Conservation (phyloP, 805 yeast species). For the Metschnikowia kofuensis region DNA sequence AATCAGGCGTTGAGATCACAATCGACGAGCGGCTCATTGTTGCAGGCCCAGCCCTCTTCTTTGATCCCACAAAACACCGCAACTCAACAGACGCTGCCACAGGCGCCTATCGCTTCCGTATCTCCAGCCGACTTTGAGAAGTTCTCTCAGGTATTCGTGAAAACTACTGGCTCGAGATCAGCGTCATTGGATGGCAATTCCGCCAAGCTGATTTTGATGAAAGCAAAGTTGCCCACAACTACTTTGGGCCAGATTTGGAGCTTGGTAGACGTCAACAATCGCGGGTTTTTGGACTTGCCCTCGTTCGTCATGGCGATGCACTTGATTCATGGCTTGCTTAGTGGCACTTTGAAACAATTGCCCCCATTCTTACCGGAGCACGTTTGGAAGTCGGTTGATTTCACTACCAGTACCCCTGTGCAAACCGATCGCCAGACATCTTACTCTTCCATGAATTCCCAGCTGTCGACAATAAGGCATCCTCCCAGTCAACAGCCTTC, state of each 20-base stretch:
- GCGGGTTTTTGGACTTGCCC: slow-evolving; percentile 68
- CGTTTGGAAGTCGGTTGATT: slow-evolving; percentile 36
- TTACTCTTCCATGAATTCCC: slow-evolving; percentile 31
- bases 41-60: slow-evolving; percentile 42
- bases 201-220: slow-evolving; percentile 83
- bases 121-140: slow-evolving; percentile 56
- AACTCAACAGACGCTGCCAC: slow-evolving; percentile 29
- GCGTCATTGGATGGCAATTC: slow-evolving; percentile 68
- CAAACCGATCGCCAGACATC: slow-evolving; percentile 27
- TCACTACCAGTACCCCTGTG: slow-evolving; percentile 32
- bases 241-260: slow-evolving; percentile 86
- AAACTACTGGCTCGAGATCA: slow-evolving; percentile 52
- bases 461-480: slow-evolving; percentile 35
- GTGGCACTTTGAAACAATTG: slow-evolving; percentile 60
- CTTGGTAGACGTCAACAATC: slow-evolving; percentile 71
- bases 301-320: slow-evolving; percentile 95
- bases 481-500: slow-evolving; percentile 9
- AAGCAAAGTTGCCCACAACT: slow-evolving; percentile 79
- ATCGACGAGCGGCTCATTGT: slow-evolving; percentile 36
- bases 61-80: slow-evolving; percentile 31
- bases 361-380: slow-evolving; percentile 42
- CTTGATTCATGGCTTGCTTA: slow-evolving; percentile 76
- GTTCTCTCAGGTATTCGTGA: slow-evolving; percentile 70
- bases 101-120: slow-evolving; percentile 34
- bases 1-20: slow-evolving; percentile 30